These are phyloP conservation scores for Sporothrix curviconia DNA, from an alignment of 2,329 filamentous ascomycete genomes.

Conservation along the genomic window DNA sequence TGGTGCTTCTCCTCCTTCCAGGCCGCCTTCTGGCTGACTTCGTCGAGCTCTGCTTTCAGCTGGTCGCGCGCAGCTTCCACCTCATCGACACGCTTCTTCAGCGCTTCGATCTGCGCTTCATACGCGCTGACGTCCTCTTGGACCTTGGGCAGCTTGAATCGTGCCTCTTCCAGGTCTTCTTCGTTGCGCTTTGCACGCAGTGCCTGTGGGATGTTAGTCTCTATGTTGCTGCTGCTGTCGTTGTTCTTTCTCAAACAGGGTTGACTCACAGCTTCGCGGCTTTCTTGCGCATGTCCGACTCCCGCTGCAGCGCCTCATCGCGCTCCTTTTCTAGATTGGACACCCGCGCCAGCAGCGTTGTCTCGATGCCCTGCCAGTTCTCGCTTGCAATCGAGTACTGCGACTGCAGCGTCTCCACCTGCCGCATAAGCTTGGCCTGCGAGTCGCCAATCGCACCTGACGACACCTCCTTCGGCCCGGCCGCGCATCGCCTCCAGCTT, in stretches of 20 bases:
- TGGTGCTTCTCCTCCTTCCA: constrained; percentile 27
- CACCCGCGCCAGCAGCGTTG: constrained; percentile 71
- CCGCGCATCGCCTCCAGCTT: constrained; percentile 83
- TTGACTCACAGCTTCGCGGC: constrained; percentile 71
- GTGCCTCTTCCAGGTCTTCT: constrained; percentile 71
- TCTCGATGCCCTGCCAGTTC: constrained; percentile 96
- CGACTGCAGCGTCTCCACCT: constrained; percentile 91
- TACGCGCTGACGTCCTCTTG: constrained; percentile 58
- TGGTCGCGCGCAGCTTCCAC: constrained; percentile 59
- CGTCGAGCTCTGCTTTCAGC: constrained; percentile 41
- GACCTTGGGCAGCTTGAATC: constrained; percentile 55
- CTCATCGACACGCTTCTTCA: constrained; percentile 60
- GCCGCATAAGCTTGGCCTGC: constrained; percentile 82
- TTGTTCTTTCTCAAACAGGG: background rate
- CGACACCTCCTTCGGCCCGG: constrained; percentile 80
- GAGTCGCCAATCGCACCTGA: constrained; percentile 75
- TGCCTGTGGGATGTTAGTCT: constrained; percentile 39
- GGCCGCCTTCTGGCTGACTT: constrained; percentile 34
- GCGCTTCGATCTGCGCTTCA: constrained; percentile 50
- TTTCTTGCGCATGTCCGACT: constrained; percentile 83
- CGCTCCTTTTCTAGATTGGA: constrained; percentile 80
- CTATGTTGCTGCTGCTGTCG: background rate
- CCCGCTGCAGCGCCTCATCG: constrained; percentile 75
- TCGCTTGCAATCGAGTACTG: constrained; percentile 92
- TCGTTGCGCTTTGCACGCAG: constrained; percentile 60